phyloP scores from a whole-genome alignment of 345 rosid species.

The Passiflora organensis region DNA sequence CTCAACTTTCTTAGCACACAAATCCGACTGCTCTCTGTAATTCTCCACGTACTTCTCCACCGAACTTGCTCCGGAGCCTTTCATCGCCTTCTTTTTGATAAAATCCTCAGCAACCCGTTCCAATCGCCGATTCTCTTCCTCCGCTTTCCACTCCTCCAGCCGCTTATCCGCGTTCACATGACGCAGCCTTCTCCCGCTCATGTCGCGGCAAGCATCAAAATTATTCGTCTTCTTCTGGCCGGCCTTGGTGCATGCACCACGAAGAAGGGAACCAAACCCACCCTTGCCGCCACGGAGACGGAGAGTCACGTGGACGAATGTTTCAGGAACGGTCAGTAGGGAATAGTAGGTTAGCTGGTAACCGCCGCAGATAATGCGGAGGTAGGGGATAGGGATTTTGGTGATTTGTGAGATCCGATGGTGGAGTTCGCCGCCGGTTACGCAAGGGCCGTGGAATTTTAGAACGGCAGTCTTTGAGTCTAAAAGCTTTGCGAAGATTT shows the following conservation, averaged over 20 bases:
- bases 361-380: slow-evolving; percentile 61
- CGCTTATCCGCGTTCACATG: slow-evolving; percentile 95
- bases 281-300: slow-evolving; percentile 89
- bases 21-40: slow-evolving; percentile 70
- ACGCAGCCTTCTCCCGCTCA: slow-evolving; percentile 94
- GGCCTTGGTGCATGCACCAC: slow-evolving; percentile 95
- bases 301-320: slow-evolving; percentile 62
- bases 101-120: slow-evolving; percentile 81
- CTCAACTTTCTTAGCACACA: slow-evolving; percentile 72
- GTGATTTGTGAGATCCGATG: slow-evolving; percentile 56
- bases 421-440: slow-evolving; percentile 49
- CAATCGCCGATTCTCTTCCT: slow-evolving; percentile 69
- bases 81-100: slow-evolving; percentile 67
- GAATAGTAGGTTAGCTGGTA: slow-evolving; percentile 45
- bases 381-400: slow-evolving; percentile 53
- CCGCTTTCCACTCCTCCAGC: slow-evolving; percentile 91
- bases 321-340: slow-evolving; percentile 35
- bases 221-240: slow-evolving; percentile 98
- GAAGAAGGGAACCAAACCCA: slow-evolving; percentile 89
- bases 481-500: slow-evolving; percentile 65
- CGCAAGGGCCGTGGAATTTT: slow-evolving; percentile 31
- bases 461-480: slow-evolving; percentile 55
- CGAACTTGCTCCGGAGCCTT: slow-evolving; percentile 59
- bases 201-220: slow-evolving; percentile 92
- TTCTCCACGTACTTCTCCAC: slow-evolving; percentile 65